phyloP scores from a whole-genome alignment of 345 rosid genomes.

The Populus euphratica region DNA sequence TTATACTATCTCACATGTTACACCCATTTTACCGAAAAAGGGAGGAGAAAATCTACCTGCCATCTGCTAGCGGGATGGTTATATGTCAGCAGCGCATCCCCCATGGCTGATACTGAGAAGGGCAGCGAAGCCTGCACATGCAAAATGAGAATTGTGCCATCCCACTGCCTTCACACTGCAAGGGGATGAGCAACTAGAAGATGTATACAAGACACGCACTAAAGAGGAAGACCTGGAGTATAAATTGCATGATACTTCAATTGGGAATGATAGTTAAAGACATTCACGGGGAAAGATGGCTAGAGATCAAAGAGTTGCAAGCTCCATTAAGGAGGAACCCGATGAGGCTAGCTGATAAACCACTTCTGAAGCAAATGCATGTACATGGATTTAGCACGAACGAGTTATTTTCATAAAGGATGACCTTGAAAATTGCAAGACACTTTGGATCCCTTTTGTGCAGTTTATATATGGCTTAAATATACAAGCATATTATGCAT shows the following conservation, averaged over 20 bases:
- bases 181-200: too few relatives aligned
- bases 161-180: too few relatives aligned
- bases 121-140: too few relatives aligned
- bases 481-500: not conserved
- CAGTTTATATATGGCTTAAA: not conserved
- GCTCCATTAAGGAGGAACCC: not conserved
- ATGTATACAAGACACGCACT: not conserved
- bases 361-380: not conserved
- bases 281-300: not conserved
- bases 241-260: not conserved
- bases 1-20: too few relatives aligned
- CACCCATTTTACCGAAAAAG: too few relatives aligned
- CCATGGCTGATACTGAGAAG: too few relatives aligned
- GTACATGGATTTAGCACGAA: not conserved
- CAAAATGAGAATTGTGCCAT: too few relatives aligned
- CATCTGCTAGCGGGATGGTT: too few relatives aligned
- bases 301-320: not conserved
- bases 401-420: not conserved
- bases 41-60: too few relatives aligned
- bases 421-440: not conserved
- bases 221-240: not conserved
- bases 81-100: too few relatives aligned
- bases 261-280: not conserved
- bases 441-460: not conserved
- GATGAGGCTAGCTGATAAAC: too few relatives aligned